Evolutionary conservation across 331 rosid genomes (phyloP).

Genomic region (Erythrophleum ivorense): DNA sequence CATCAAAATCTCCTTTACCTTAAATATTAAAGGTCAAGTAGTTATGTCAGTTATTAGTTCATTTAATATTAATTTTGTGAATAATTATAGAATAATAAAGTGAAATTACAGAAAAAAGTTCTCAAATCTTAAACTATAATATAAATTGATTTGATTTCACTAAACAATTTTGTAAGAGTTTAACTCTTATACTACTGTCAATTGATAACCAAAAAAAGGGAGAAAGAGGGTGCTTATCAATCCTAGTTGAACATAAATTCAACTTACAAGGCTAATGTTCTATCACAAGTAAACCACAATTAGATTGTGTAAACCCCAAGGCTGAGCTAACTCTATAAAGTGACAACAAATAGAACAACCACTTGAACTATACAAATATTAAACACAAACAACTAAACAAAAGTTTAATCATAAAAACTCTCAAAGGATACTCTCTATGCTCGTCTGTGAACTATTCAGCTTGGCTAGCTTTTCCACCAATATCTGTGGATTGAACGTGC

Average conservation of each 20-base stretch:
- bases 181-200: not conserved
- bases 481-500: slow-evolving; percentile 95
- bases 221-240: not conserved
- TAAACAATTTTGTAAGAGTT: not conserved
- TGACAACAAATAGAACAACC: not conserved
- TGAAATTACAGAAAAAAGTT: not conserved
- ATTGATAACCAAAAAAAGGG: not conserved
- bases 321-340: not conserved
- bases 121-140: not conserved
- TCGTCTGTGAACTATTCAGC: slow-evolving; percentile 92
- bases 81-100: not conserved
- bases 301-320: not conserved
- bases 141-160: not conserved
- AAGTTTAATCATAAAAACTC: not conserved
- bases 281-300: not conserved
- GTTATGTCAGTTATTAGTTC: not conserved
- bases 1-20: not conserved
- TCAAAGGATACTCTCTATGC: slow-evolving; percentile 99
- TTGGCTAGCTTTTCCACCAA: slow-evolving; percentile 89
- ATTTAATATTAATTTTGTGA: not conserved
- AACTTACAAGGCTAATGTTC: not conserved
- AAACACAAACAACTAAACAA: not conserved
- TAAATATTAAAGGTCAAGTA: not conserved
- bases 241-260: not conserved
- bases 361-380: not conserved